Base-by-base conservation (phyloP, 768 basidiomycete species). In the Royoungia palumana region DNA sequence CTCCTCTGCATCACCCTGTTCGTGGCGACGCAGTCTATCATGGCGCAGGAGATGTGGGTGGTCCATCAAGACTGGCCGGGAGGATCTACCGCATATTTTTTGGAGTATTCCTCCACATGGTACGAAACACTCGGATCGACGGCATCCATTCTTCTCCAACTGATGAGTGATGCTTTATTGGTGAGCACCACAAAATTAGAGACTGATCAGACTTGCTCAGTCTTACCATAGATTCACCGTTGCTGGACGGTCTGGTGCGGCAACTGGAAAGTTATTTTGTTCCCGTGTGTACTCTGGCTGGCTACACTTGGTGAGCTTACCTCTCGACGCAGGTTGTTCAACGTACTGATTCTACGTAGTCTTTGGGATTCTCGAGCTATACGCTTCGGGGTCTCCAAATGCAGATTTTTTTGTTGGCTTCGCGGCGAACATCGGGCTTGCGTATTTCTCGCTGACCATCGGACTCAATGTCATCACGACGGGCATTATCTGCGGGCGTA, bases 21-120 rank as follows among this genome's bases (percentile, higher is more conserved):
- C 27, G 54, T 63, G 28, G 55, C 53, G 19, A 37, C 41, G 6
- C 54, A 55, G 17, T 55, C 44, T 25, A 32, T 63, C 9, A 58
- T 62, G 6, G 63, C 56, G 1, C 50, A 69, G 44, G 54, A 64
- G 40, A 62, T 64, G 52, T 72, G 70, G 71, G 58, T 72, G 9
- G 54, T 65, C 6, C 55, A 69, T 44, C 51, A 58, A 6, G 41
- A 64, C 25, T 66, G 58, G 25, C 69, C 70, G 5, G 69, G 69
- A 10, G 70, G 71, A 3, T 61, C 63, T 22, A 58, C 57, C 6
- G 62, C 53, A 12, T 72, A 72, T 47, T 50, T 68, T 12, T 41
- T 34, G 20, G 48, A 55, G 20, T 46, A 66, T 34, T 49, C 58
- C 14, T 48, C 58, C 4, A 56, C 57, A 2, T 63, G 65, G 53